These are phyloP conservation scores for Monosporascus sp. DNA, from an alignment of 2,329 filamentous ascomycete genomes.

Conservation along the genomic window DNA sequence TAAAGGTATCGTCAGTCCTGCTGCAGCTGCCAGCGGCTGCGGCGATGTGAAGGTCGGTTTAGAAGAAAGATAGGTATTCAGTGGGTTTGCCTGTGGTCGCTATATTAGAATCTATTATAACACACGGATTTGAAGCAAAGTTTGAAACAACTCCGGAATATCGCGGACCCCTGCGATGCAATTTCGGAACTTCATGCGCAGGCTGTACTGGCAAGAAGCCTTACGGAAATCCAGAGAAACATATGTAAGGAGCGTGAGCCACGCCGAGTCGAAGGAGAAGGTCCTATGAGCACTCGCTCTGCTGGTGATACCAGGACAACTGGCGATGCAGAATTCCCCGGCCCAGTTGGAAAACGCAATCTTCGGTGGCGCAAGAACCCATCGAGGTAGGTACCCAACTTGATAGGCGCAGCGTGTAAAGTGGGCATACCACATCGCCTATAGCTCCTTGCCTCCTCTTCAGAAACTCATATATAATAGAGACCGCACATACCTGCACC, in stretches of 20 bases:
- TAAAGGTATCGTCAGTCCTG: constrained; percentile 91
- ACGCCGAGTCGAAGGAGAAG: constrained; percentile 1
- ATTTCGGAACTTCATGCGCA: constrained; percentile 29
- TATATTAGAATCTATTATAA: constrained; percentile 42
- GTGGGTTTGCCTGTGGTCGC: constrained; percentile 70
- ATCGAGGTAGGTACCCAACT: background rate
- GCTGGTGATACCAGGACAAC: constrained; percentile 1
- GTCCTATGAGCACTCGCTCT: constrained; percentile 15
- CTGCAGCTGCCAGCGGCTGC: constrained; percentile 82
- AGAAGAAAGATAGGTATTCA: constrained; percentile 91
- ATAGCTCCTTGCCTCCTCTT: too few species aligned
- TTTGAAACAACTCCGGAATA: constrained; percentile 20
- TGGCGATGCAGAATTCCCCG: background rate
- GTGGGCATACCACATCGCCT: background rate
- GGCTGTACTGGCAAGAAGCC: constrained; percentile 26
- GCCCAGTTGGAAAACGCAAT: background rate
- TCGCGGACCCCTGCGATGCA: constrained; percentile 26
- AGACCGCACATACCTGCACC: constrained; percentile 65
- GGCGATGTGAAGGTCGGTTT: constrained; percentile 91
- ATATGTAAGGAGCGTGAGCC: constrained; percentile 5
- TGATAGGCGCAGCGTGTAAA: constrained; percentile 2
- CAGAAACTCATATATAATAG: constrained; percentile 1
- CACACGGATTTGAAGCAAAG: constrained; percentile 20
- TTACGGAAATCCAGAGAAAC: constrained; percentile 7
- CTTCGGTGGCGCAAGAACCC: background rate